A percentile compares a stretch with the other conserved stretches of the same genome.
These are phyloP conservation scores for Pichia phayaonensis DNA, from an alignment of 805 yeast species.

Conservation along the genomic window DNA sequence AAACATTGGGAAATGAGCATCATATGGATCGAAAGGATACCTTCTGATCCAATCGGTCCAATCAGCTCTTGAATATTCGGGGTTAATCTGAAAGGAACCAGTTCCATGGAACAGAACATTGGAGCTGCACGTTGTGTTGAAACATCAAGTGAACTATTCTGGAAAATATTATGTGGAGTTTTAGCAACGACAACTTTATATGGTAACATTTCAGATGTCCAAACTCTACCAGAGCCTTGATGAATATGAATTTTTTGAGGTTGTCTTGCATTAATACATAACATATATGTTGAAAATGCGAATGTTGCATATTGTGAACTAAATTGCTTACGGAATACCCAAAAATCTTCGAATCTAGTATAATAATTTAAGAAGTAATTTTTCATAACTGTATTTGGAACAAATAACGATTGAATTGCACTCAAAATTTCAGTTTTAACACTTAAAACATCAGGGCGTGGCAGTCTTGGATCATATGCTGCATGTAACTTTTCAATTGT, in stretches of 20 bases:
- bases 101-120: slow-evolving; percentile 80
- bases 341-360: slow-evolving; percentile 83
- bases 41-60: slow-evolving; percentile 92
- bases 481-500: slow-evolving; percentile 80
- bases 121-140: slow-evolving; percentile 60
- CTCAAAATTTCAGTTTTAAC: slow-evolving; percentile 86
- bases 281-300: slow-evolving; percentile 86
- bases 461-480: slow-evolving; percentile 87
- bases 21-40: slow-evolving; percentile 76
- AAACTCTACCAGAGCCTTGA: slow-evolving; percentile 75
- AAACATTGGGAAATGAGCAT: slow-evolving; percentile 82
- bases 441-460: slow-evolving; percentile 85
- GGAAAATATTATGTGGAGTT: slow-evolving; percentile 33
- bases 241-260: slow-evolving; percentile 90
- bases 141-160: slow-evolving; percentile 39
- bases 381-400: slow-evolving; percentile 76
- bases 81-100: slow-evolving; percentile 93
- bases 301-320: slow-evolving; percentile 92
- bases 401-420: slow-evolving; percentile 80
- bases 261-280: slow-evolving; percentile 86
- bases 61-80: slow-evolving; percentile 91
- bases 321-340: slow-evolving; percentile 94
- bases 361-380: slow-evolving; percentile 67
- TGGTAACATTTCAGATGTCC: slow-evolving; percentile 95
- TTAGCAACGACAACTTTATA: slow-evolving; percentile 59